A percentile compares a stretch with the other conserved stretches of the same genome.
Conservation (phyloP, 768 basidiomycete genomes). For the Leccinum longicurvipes region DNA sequence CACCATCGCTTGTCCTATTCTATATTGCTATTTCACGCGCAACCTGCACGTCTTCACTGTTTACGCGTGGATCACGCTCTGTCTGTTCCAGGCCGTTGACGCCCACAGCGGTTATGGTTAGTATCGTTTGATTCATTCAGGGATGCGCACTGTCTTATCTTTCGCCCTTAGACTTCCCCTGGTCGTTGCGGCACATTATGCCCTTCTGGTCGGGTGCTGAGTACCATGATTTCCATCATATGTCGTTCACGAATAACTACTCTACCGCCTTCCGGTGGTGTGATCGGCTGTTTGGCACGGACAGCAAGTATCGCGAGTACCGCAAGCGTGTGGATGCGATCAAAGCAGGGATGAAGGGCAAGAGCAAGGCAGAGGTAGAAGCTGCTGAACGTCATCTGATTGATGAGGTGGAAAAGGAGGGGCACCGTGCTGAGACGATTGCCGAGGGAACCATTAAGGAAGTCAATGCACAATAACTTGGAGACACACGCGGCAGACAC, state of each 20-base stretch:
- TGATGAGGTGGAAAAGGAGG: constrained; percentile 72
- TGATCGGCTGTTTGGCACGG: constrained; percentile 87
- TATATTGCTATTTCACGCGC: constrained; percentile 75
- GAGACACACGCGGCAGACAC: no score
- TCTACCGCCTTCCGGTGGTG: constrained; percentile 95
- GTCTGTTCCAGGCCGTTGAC: constrained; percentile 96
- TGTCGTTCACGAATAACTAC: constrained; percentile 92
- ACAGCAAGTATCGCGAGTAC: constrained; percentile 84
- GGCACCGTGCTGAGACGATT: constrained; percentile 62
- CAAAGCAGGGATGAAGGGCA: constrained; percentile 52
- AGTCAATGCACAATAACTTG: constrained; percentile 26
- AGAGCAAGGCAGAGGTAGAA: constrained; percentile 49
- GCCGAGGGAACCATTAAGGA: constrained; percentile 36
- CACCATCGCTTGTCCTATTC: constrained; percentile 82
- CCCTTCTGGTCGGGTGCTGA: constrained; percentile 98
- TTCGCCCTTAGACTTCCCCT: constrained; percentile 77
- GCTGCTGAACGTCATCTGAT: constrained; percentile 60
- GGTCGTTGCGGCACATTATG: constrained; percentile 88
- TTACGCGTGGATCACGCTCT: constrained; percentile 89
- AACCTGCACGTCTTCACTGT: constrained; percentile 88
- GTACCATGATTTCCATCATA: constrained; percentile 98
- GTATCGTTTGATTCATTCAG: constrained; percentile 20
- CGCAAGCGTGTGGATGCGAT: constrained; percentile 61
- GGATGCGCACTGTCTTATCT: no score
- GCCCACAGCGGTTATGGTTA: constrained; percentile 94